Evolutionary conservation across 1,284 basidiomycete genomes (phyloP).

Genomic region (Ganoderma sp.): DNA sequence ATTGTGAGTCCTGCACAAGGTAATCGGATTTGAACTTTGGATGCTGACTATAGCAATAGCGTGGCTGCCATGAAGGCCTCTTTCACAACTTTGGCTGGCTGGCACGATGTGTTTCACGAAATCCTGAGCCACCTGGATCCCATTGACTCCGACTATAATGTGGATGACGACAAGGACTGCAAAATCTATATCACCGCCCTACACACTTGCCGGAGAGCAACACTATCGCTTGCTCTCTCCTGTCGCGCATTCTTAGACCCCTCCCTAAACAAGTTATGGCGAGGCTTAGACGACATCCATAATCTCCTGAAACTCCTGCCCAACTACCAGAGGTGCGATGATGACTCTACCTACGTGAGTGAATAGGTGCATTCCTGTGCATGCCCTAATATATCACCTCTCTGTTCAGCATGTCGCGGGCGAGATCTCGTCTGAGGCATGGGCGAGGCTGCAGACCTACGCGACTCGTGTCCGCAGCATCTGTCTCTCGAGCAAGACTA

Average conservation of each 20-base stretch:
- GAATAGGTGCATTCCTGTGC: not conserved
- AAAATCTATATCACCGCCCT: not conserved
- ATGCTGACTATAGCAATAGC: not conserved
- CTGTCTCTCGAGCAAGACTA: not conserved
- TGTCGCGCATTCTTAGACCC: not conserved
- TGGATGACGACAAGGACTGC: not conserved
- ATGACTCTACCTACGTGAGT: not conserved
- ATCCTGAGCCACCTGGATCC: not conserved
- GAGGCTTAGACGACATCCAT: not conserved
- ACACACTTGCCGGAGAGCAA: not conserved
- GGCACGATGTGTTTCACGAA: not conserved
- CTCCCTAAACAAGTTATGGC: not conserved
- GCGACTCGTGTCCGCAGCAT: not conserved
- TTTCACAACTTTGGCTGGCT: not conserved
- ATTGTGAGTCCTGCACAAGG: not conserved
- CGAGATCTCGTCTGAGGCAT: not conserved
- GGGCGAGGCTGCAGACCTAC: not conserved
- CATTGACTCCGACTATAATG: not conserved
- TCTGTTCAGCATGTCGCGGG: not conserved
- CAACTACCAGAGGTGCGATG: not conserved
- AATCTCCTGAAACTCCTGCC: not conserved
- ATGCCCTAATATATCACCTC: not conserved
- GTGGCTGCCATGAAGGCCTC: not conserved
- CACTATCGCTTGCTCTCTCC: not conserved
- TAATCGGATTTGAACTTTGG: not conserved